Percentiles rank a stretch among this genome's conserved stretches.
These are phyloP conservation scores for Apiospora rasikravindrae DNA, from an alignment of 2,329 filamentous ascomycete genomes.

Conservation along the genomic window DNA sequence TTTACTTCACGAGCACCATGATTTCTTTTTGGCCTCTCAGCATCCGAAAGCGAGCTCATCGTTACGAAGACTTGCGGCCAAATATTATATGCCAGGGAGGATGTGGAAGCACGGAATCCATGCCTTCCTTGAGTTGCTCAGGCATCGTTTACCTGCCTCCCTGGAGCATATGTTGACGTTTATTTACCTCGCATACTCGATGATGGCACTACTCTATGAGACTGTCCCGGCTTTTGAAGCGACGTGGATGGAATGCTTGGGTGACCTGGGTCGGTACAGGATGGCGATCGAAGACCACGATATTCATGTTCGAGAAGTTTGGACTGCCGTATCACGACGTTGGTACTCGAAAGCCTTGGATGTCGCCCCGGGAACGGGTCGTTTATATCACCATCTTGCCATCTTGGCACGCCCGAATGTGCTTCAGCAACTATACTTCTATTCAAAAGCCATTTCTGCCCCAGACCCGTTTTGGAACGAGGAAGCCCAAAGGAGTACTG, in stretches of 20 bases:
- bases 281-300: conserved; percentile 94
- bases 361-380: conserved; percentile 73
- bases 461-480: conserved; percentile 73
- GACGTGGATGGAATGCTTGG: conserved; percentile 93
- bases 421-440: conserved; percentile 75
- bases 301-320: conserved; percentile 74
- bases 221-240: conserved; percentile 83
- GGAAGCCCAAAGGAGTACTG: too few relatives aligned
- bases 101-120: conserved; percentile 97
- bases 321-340: conserved; percentile 77
- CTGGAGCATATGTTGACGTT: conserved; percentile 91
- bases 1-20: conserved; percentile 80
- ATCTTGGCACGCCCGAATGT: conserved; percentile 75
- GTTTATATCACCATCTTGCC: conserved; percentile 87
- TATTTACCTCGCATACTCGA: conserved; percentile 88
- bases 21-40: conserved; percentile 86
- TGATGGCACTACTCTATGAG: conserved; percentile 86
- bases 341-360: conserved; percentile 89
- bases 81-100: conserved; percentile 88
- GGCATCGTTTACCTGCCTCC: conserved; percentile 75
- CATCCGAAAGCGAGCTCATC: conserved; percentile 78
- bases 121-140: conserved; percentile 77
- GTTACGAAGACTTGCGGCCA: conserved; percentile 71
- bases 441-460: conserved; percentile 72
- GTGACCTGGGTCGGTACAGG: conserved; percentile 81